Percentiles rank a stretch among this genome's conserved stretches.
These are phyloP conservation scores for Globisporangium acanthophoron DNA, from an alignment of 352 stramenopile genomes.

Conservation along the genomic window DNA sequence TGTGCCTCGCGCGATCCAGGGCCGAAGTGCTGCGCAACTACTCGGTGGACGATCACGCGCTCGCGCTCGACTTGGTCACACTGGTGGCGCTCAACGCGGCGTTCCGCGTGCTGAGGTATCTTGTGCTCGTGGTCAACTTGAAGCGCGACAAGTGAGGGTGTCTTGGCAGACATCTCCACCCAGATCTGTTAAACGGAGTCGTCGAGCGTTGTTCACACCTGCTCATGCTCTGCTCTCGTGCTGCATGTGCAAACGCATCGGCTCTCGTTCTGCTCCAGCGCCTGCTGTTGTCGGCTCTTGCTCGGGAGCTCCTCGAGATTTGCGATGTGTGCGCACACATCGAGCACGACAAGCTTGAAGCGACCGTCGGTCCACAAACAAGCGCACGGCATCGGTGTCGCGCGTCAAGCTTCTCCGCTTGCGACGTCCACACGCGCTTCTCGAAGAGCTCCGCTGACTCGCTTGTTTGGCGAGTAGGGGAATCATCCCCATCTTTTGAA, in stretches of 20 bases:
- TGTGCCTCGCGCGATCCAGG: not conserved
- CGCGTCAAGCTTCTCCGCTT: not conserved
- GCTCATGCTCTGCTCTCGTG: no score
- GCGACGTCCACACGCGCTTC: not conserved
- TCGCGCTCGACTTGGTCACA: no score
- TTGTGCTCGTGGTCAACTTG: not conserved
- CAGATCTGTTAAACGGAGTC: no score
- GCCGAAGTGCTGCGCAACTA: constrained; percentile 6
- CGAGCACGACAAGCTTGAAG: not conserved
- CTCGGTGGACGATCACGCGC: not conserved
- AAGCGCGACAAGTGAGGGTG: not conserved
- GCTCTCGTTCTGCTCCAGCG: no score
- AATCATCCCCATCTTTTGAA: no score
- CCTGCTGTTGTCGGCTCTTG: no score
- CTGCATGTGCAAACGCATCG: no score
- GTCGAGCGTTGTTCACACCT: no score
- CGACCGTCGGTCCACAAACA: not conserved
- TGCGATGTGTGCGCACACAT: not conserved
- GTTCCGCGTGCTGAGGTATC: not conserved
- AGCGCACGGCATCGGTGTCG: not conserved
- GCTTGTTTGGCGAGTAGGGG: no score
- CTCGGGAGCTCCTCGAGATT: not conserved
- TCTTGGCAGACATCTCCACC: no score
- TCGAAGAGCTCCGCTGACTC: not conserved
- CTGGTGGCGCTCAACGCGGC: not conserved